Conservation (phyloP, 768 basidiomycete genomes). For the Leccinum subtestaceum region DNA sequence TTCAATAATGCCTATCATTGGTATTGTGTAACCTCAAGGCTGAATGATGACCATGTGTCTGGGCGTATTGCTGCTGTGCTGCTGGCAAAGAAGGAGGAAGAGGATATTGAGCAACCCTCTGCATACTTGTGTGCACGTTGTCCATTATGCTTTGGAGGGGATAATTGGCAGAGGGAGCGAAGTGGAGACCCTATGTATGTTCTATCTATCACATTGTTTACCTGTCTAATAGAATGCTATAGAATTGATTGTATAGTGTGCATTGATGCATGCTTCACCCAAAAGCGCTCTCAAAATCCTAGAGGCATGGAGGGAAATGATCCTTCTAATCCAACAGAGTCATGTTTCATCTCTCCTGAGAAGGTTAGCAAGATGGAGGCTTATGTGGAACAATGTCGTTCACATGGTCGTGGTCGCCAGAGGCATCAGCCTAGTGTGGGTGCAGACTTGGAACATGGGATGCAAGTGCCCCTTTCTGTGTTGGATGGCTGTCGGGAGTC, state of each 20-base stretch:
- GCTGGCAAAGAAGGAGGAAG: background rate
- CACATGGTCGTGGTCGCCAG: too few species aligned
- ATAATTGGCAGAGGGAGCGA: background rate
- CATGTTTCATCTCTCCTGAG: too few species aligned
- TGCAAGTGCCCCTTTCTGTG: background rate
- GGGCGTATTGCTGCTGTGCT: background rate
- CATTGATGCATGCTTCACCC: background rate
- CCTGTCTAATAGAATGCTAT: too few species aligned
- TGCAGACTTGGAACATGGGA: background rate
- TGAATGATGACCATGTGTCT: too few species aligned
- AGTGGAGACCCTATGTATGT: background rate
- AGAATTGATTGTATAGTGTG: background rate
- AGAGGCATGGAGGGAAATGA: too few species aligned
- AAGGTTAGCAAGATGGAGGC: background rate
- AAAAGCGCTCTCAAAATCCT: background rate
- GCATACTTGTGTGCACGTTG: background rate
- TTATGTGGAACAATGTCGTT: background rate
- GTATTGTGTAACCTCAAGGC: too few species aligned
- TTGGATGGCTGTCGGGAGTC: too few species aligned
- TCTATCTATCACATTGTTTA: too few species aligned
- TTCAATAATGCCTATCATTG: too few species aligned
- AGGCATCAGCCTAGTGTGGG: too few species aligned
- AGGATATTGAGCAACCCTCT: background rate
- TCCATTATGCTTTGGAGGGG: background rate
- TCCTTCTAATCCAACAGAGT: too few species aligned